Evolutionary conservation across 2,329 filamentous ascomycete species (phyloP), one percentile per base, ranked within the genome.

Genomic region (Ramichloridium luteum): DNA sequence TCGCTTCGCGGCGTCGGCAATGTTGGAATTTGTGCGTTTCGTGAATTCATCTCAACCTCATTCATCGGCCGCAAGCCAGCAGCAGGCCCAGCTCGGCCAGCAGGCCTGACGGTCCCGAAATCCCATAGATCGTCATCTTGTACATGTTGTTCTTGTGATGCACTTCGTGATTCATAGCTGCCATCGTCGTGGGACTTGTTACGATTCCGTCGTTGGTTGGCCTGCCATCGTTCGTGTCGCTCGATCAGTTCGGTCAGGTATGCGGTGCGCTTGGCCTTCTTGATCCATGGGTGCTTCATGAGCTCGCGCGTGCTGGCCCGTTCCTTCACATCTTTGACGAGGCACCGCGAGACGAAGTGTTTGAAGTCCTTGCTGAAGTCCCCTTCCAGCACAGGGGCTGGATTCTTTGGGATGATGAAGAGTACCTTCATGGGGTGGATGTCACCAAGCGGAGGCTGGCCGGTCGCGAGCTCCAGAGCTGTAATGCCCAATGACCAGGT

Each of bases 361-460:
- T 67, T 67, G 57, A 68, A 67, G 3, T 57, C 50, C 13, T 50
- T 47, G 29, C 60, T 63, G 41, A 64, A 68, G 42, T 59, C 61
- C 27, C 64, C 64, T 25, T 62, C 54, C 17, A 96, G 64, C 15
- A 74, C 68, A 1, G 88, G 90, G 1, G 88, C 81, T 1, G 82
- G 73, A 50, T 94, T 94, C 60, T 94, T 96, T 1, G 88, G 88
- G 32, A 96, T 96, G 29, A 96, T 67, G 52, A 96, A 96, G 5
- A 96, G 64, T 2, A 96, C 88, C 56, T 96, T 96, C 88, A 96
- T 96, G 16, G 88, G 88, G 57, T 96, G 88, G 29, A 94, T 94
- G 49, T 94, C 86, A 36, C 86, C 83, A 51, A 94, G 93, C 0
- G 88, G 88, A 14, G 88, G 88, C 53, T 94, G 86, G 41, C 88